Evolutionary conservation across 106 monocot species (phyloP), one percentile per base, ranked within the genome.

Genomic region (Phalaenopsis aphrodite): DNA sequence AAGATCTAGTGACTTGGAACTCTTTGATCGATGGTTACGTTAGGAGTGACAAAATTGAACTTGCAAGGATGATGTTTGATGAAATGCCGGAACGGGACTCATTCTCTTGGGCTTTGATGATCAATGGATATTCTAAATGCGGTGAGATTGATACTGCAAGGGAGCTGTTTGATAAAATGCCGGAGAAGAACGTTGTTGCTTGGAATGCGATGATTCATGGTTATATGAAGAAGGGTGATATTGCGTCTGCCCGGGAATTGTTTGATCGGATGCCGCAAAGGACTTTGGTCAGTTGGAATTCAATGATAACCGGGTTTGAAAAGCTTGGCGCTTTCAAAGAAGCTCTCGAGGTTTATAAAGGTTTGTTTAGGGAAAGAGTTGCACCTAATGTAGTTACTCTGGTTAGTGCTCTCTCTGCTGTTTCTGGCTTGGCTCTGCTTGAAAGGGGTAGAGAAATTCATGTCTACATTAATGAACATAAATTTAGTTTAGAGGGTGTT

Each of bases 141-240:
- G 85, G 78, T 47, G 86, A 79, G 11, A 19, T 86, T 79, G 76
- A 18, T 0, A 9, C 36, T 42, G 86, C 86, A 0, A 45, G 42
- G 19, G 18, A 80, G 68, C n/a, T 86, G 76, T 86, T 86, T 38
- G 82, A 86, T 42, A 37, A 66, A 57, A 80, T 77, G 55, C 12
- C 45, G 2, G 41, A 6, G 4, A 82, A 43, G 36, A 83, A 86
- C 45, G 39, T 83, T 17, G 67, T 83, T 16, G 21, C 85, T 11
- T 88, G 88, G 85, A 88, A 88, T 45, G 80, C 80, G 8, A 81
- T 88, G 88, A 80, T 88, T 23, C 42, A 79, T 41, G 85, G 85
- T 48, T 85, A 85, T 46, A 82, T 80, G 83, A 75, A 61, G 72
- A 77, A 67, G 8, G 80, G 85, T 42, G 73, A 88, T 15, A 57